Conservation (phyloP, 1,284 basidiomycete genomes). For the Sporisorium scitamineum region DNA sequence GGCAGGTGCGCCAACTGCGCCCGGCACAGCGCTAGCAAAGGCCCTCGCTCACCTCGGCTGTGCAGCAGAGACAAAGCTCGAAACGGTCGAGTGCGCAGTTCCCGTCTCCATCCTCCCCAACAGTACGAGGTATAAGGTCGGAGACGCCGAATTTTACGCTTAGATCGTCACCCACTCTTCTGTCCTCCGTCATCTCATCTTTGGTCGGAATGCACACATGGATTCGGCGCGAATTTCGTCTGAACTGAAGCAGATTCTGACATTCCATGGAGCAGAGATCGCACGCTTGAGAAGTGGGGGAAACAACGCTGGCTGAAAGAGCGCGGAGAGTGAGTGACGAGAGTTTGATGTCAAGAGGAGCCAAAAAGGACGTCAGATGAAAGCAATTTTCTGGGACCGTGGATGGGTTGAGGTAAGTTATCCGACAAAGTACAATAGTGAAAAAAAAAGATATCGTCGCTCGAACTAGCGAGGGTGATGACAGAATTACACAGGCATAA, state of each 20-base stretch:
- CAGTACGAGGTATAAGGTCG: conserved; percentile 54
- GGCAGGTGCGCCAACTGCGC: conserved; percentile 22
- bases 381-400: neutral
- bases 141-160: conserved; percentile 55
- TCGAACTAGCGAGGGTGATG: neutral
- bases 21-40: neutral
- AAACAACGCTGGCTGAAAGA: neutral
- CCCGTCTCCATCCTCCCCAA: conserved; percentile 61
- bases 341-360: neutral
- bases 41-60: conserved; percentile 10
- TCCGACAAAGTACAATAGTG: neutral
- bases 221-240: too few species aligned
- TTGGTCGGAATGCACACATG: neutral
- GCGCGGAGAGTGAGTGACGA: neutral
- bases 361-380: neutral
- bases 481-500: conserved; percentile 1
- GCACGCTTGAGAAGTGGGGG: neutral
- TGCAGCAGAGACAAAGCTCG: conserved; percentile 54
- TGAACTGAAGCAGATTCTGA: neutral
- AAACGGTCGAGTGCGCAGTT: conserved; percentile 67
- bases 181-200: neutral
- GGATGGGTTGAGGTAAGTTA: neutral
- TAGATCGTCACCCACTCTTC: too few species aligned
- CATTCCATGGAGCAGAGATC: neutral
- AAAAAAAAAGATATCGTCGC: neutral